These are phyloP conservation scores for Candida nitratophila DNA, from an alignment of 805 yeast genomes.

Conservation along the genomic window DNA sequence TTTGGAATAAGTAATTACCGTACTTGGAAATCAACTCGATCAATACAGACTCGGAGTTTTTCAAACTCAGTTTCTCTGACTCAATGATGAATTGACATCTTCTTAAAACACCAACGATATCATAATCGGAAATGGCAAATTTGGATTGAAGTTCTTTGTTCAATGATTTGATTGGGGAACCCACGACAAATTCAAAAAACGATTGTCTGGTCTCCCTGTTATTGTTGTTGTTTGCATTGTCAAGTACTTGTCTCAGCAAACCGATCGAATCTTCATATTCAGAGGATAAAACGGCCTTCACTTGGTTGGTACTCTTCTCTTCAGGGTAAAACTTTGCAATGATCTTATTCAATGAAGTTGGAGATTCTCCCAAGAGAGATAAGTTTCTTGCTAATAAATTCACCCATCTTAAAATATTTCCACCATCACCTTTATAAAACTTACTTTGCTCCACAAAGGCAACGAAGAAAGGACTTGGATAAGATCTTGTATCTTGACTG, in stretches of 20 bases:
- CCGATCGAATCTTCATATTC: background rate
- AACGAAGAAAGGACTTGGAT: constrained; percentile 51
- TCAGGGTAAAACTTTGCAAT: constrained; percentile 10
- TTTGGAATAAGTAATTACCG: constrained; percentile 33
- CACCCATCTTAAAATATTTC: constrained; percentile 38
- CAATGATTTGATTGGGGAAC: constrained; percentile 23
- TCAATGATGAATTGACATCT: constrained; percentile 28
- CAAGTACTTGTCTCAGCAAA: background rate
- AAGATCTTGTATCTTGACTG: constrained; percentile 9
- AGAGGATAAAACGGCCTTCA: background rate
- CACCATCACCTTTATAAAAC: constrained; percentile 34
- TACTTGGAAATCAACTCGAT: constrained; percentile 35
- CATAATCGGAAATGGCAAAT: constrained; percentile 39
- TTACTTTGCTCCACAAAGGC: constrained; percentile 65
- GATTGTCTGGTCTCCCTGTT: constrained; percentile 14
- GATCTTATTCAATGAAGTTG: constrained; percentile 12
- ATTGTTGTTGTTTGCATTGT: background rate
- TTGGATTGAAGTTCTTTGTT: constrained; percentile 18
- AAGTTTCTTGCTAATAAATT: constrained; percentile 38
- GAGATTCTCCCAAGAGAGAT: constrained; percentile 54
- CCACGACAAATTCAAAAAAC: constrained; percentile 29
- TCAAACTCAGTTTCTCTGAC: constrained; percentile 14
- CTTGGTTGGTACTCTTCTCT: background rate
- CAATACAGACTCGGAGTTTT: constrained; percentile 20
- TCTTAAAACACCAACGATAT: constrained; percentile 37